phyloP scores from a whole-genome alignment of 768 basidiomycete species.

The Pisolithus microcarpus region DNA sequence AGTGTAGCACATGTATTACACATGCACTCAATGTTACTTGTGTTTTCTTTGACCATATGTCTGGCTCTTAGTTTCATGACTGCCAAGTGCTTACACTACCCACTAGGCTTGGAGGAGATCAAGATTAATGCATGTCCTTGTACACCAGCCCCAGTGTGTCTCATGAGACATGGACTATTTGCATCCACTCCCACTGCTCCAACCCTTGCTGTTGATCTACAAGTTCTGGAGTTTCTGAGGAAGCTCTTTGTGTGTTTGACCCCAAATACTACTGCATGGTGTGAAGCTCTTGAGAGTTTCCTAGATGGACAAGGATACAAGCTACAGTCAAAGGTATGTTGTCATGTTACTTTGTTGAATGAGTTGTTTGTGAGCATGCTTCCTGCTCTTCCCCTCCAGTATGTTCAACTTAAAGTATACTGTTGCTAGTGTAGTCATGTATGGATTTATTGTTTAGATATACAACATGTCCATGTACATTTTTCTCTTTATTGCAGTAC shows the following conservation, averaged over 20 bases:
- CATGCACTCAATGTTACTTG: background rate
- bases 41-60: background rate
- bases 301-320: slow-evolving; percentile 7
- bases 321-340: slow-evolving; percentile 8
- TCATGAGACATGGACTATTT: slow-evolving; percentile 20
- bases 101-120: slow-evolving; percentile 5
- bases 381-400: too few species aligned
- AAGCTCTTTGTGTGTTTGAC: slow-evolving; percentile 7
- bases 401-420: too few species aligned
- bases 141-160: slow-evolving; percentile 15
- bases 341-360: too few species aligned
- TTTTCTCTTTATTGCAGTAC: too few species aligned
- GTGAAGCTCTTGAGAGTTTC: slow-evolving; percentile 10
- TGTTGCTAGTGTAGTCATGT: too few species aligned
- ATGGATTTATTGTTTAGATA: too few species aligned
- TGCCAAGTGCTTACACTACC: too few species aligned
- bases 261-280: slow-evolving; percentile 10
- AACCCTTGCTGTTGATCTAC: slow-evolving; percentile 26
- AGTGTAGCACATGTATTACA: background rate
- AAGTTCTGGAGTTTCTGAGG: slow-evolving; percentile 23
- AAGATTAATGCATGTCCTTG: slow-evolving; percentile 7
- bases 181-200: slow-evolving; percentile 24
- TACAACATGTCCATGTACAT: too few species aligned
- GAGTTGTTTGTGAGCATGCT: too few species aligned
- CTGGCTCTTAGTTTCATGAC: too few species aligned